Evolutionary conservation across 2,329 filamentous ascomycete genomes (phyloP).

Genomic region (Colletotrichum tamarilloi): DNA sequence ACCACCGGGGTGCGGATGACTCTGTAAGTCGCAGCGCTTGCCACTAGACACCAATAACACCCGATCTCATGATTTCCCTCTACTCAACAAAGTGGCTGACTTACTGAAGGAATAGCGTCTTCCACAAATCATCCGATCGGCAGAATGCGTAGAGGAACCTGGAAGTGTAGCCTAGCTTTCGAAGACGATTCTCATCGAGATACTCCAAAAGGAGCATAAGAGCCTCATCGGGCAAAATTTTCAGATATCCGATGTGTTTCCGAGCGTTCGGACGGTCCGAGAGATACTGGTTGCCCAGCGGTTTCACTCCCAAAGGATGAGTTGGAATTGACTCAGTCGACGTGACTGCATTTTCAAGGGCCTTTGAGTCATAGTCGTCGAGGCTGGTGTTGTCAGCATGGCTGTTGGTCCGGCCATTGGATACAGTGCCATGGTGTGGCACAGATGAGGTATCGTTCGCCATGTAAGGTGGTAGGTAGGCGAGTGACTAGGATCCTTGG

Average conservation of each 20-base stretch:
- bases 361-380: constrained; percentile 32
- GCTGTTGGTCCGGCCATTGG: constrained; percentile 24
- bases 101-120: constrained; percentile 85
- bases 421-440: constrained; percentile 5
- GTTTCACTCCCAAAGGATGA: constrained; percentile 88
- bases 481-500: not conserved
- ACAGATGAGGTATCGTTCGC: constrained; percentile 12
- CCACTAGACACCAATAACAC: not conserved
- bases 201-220: constrained; percentile 80
- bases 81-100: constrained; percentile 49
- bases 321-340: constrained; percentile 68
- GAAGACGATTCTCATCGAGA: constrained; percentile 72
- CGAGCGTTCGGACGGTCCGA: constrained; percentile 75
- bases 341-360: constrained; percentile 13
- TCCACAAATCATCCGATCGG: constrained; percentile 89
- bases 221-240: constrained; percentile 81
- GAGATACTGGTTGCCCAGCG: constrained; percentile 84
- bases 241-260: constrained; percentile 72
- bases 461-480: constrained; percentile 1
- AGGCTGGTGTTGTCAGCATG: constrained; percentile 12
- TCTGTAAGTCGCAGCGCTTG: not conserved
- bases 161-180: constrained; percentile 80
- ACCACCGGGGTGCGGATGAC: not conserved
- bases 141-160: constrained; percentile 89
- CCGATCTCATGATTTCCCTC: not conserved